These are phyloP conservation scores for Kewa caespitosa DNA, from an alignment of 179 eudicot genomes.

Conservation along the genomic window DNA sequence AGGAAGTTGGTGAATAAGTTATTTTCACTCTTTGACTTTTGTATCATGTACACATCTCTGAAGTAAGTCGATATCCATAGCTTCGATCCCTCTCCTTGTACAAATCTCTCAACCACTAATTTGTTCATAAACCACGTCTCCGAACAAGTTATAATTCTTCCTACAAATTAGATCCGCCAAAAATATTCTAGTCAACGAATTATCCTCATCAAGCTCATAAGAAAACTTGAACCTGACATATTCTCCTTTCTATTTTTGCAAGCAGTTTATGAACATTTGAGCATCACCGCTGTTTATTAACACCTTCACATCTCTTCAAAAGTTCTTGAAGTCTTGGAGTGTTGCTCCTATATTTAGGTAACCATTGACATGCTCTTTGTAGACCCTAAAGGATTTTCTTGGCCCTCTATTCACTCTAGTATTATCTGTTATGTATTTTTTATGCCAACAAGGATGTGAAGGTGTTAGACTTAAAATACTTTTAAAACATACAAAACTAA, in stretches of 20 bases:
- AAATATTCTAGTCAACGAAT: not conserved
- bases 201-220: slow-evolving; percentile 4
- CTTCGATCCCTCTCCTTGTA: not conserved
- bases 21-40: slow-evolving; percentile 11
- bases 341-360: not conserved
- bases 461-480: too few relatives aligned
- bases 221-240: not conserved
- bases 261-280: not conserved
- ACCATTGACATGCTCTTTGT: not conserved
- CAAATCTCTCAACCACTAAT: not conserved
- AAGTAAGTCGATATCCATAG: not conserved
- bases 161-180: slow-evolving; percentile 5
- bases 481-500: too few relatives aligned
- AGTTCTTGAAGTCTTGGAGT: not conserved
- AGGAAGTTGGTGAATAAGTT: not conserved
- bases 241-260: too few relatives aligned
- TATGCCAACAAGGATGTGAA: too few relatives aligned
- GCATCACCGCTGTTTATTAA: not conserved
- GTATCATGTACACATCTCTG: not conserved
- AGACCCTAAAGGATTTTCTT: too few relatives aligned
- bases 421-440: too few relatives aligned
- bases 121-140: not conserved
- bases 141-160: slow-evolving; percentile 13
- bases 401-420: too few relatives aligned
- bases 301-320: not conserved